phyloP scores from a whole-genome alignment of 2,329 filamentous ascomycete genomes.

The Orbilia brochopaga region DNA sequence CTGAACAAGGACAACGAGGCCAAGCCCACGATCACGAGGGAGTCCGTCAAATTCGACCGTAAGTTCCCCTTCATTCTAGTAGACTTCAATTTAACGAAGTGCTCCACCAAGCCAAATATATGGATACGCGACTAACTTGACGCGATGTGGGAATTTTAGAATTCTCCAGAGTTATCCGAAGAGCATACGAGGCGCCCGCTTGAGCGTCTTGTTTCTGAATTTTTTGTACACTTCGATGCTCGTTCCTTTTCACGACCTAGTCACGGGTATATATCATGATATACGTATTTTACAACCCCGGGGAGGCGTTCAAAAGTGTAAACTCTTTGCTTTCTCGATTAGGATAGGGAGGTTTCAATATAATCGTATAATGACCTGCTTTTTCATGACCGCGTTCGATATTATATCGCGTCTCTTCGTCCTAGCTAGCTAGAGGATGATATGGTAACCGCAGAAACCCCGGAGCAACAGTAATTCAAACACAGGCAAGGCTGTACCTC shows the following conservation, averaged over 20 bases:
- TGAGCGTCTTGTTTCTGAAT: slow-evolving; percentile 57
- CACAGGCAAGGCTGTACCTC: too few species aligned
- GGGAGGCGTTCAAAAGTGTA: slow-evolving; percentile 7
- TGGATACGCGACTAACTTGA: neutral
- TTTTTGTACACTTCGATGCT: neutral
- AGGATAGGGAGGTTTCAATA: neutral
- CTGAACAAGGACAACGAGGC: slow-evolving; percentile 97
- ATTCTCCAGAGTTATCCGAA: slow-evolving; percentile 77
- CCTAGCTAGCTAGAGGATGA: too few species aligned
- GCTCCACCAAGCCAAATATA: too few species aligned
- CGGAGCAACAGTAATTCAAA: too few species aligned
- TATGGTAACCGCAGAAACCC: too few species aligned
- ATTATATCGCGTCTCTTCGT: neutral
- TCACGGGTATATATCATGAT: neutral
- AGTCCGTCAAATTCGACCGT: slow-evolving; percentile 89
- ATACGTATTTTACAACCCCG: neutral
- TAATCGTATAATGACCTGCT: neutral
- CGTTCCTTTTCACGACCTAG: neutral
- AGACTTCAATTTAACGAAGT: neutral
- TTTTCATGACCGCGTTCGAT: neutral
- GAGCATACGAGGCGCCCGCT: slow-evolving; percentile 83
- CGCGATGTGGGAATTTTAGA: slow-evolving; percentile 57
- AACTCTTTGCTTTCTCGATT: neutral
- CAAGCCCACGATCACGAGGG: slow-evolving; percentile 90
- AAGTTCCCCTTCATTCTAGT: slow-evolving; percentile 55